Percentiles rank a stretch among this genome's conserved stretches.
phyloP scores from a whole-genome alignment of 192 early-diverging fungal species.

The Nowakowskiella sp. region DNA sequence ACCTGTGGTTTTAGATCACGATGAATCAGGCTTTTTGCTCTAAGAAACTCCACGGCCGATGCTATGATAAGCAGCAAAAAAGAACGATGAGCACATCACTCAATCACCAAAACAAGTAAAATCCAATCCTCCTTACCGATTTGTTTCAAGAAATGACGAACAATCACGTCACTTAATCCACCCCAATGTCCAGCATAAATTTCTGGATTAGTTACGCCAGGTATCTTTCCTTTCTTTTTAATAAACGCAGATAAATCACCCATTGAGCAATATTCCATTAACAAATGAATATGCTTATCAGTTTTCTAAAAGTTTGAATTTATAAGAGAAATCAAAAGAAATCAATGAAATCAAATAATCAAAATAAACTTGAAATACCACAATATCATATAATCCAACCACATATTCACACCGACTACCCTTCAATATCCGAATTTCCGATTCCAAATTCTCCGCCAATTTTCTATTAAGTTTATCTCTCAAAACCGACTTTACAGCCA shows the following conservation, averaged over 20 bases:
- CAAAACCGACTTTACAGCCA: slow-evolving; percentile 88
- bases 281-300: slow-evolving; percentile 84
- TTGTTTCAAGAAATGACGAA: slow-evolving; percentile 79
- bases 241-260: slow-evolving; percentile 92
- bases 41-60: slow-evolving; percentile 80
- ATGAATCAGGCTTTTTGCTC: slow-evolving; percentile 83
- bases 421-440: slow-evolving; percentile 89
- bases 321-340: slow-evolving; percentile 3
- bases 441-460: slow-evolving; percentile 87
- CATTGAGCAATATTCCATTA: slow-evolving; percentile 97
- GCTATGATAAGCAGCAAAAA: slow-evolving; percentile 36
- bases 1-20: slow-evolving; percentile 96
- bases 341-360: not conserved
- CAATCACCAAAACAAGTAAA: slow-evolving; percentile 10
- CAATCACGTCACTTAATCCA: slow-evolving; percentile 72
- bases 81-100: slow-evolving; percentile 10
- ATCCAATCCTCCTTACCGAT: slow-evolving; percentile 39
- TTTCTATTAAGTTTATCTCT: slow-evolving; percentile 84
- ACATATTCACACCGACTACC: slow-evolving; percentile 77
- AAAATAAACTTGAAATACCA: slow-evolving; percentile 46
- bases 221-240: slow-evolving; percentile 44
- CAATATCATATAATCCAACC: slow-evolving; percentile 81
- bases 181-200: slow-evolving; percentile 46
- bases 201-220: not conserved
- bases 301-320: slow-evolving; percentile 57